Evolutionary conservation across 768 basidiomycete species (phyloP), one percentile per base, ranked within the genome.

Genomic region (Amanita molliuscula): DNA sequence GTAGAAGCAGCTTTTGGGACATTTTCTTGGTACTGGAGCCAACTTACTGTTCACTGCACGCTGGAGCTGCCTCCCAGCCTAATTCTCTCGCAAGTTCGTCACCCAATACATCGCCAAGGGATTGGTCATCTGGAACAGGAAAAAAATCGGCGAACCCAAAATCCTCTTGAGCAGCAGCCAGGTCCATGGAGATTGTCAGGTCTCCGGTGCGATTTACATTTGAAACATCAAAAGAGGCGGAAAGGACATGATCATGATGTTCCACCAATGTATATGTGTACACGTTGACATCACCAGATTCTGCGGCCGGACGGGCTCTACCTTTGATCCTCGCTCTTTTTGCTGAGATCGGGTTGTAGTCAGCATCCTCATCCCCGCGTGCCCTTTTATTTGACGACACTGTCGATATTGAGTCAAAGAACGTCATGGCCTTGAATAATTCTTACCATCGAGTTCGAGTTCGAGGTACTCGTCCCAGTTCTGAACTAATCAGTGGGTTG

Each of bases 31-130:
- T 1, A 47, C 13, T 21, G 28, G 13, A n/a, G 37, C 2, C 16
- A 31, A 33, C 29, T 41, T 50, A 42, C 41, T 2, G 10, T 47
- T 5, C 54, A 54, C 11, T 54, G 55, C 15, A 18, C 51, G 50
- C 53, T 54, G 36, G 13, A 10, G 42, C 13, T n/a, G 49, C 10
- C 49, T 73, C 78, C 85, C 87, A 88, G 26, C 86, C 88, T 2
- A 90, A 70, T 56, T 90, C 87, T 53, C 71, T 73, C 6, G 82
- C 84, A 23, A 90, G 67, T 56, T 89, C 88, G 41, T 87, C 85
- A 3, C 81, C 84, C 15, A 89, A 63, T 18, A 74, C 80, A 6
- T 70, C 75, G n/a, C 66, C 75, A 15, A 82, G 59, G 53, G 78
- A 84, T 20, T 81, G 57, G 18, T 70, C 80, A 48, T 79, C 84